Percentiles rank a stretch among this genome's conserved stretches.
Evolutionary conservation across 106 monocot genomes (phyloP).

Genomic region (Gastrodia elata): DNA sequence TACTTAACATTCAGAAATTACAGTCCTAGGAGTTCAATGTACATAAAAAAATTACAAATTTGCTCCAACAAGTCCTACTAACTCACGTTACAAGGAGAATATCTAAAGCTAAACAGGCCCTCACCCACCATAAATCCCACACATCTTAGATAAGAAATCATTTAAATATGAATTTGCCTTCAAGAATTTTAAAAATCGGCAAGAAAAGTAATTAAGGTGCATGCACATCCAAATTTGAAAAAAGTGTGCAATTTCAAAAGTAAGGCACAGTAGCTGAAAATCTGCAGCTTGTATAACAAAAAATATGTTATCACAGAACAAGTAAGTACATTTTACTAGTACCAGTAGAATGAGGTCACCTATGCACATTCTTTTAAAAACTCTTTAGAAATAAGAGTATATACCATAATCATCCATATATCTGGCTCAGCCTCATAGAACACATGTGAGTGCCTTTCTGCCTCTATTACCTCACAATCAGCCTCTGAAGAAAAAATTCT

Average conservation of each 20-base stretch:
- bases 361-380: not conserved
- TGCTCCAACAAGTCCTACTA: not conserved
- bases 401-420: constrained; percentile 97
- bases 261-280: not conserved
- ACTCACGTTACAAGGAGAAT: not conserved
- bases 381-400: constrained; percentile 1
- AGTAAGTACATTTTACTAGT: not conserved
- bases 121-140: not conserved
- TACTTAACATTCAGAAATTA: not conserved
- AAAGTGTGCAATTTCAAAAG: not conserved
- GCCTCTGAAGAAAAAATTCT: constrained; percentile 95
- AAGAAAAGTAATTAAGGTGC: not conserved
- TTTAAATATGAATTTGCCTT: not conserved
- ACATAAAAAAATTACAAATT: not conserved
- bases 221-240: not conserved
- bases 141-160: not conserved
- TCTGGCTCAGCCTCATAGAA: constrained; percentile 85
- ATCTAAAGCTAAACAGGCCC: not conserved
- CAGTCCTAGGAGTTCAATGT: not conserved
- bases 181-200: not conserved
- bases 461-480: constrained; percentile 87
- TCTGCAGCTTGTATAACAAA: not conserved
- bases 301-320: not conserved
- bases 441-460: constrained; percentile 75
- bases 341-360: not conserved